Evolutionary conservation across 768 basidiomycete species (phyloP), one percentile per base, ranked within the genome.

Genomic region (Macrolepiota dolichaula): DNA sequence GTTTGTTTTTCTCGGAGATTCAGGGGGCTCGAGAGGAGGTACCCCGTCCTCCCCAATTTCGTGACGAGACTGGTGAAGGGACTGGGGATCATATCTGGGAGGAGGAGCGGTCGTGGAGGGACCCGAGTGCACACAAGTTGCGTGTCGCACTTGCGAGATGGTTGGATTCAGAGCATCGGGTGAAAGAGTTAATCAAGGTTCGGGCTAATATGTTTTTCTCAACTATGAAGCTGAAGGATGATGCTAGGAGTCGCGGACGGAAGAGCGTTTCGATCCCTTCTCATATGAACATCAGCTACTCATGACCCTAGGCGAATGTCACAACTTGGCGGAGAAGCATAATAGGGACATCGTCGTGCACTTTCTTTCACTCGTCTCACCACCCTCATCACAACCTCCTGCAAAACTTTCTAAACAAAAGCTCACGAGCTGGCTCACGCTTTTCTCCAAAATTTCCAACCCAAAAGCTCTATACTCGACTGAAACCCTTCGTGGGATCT

Each of bases 391-490:
- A 44, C 40, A 72, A 75, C 53, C 42, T 9, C 66, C 67, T 2
- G 62, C 76, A 3, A 80, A 76, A 49, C 72, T 90, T 6, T 74
- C 85, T 2, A 86, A 85, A 46, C 72, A 79, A 29, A 89, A 87
- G 68, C 82, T 97, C 10, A 75, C 75, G 15, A 79, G 84, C 0
- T 98, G 92, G 87, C 84, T 98, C 27, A 83, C 83, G 19, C 80
- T 98, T 11, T 92, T 98, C 72, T 82, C 91, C 53, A 96, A 95
- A 70, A 92, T 99, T 70, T 76, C 77, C 66, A 98, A 98, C 69
- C 96, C 96, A n/a, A 96, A 93, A 74, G 92, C 94, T 0, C 76
- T 96, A 1, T 82, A 86, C 68, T 79, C 85, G 6, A 84, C 91
- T 0, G 81, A 88, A 9, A 79, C 80, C 0, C 79, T 98, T 4